Evolutionary conservation across 768 basidiomycete species (phyloP).

Genomic region (Tremella fuciformis): DNA sequence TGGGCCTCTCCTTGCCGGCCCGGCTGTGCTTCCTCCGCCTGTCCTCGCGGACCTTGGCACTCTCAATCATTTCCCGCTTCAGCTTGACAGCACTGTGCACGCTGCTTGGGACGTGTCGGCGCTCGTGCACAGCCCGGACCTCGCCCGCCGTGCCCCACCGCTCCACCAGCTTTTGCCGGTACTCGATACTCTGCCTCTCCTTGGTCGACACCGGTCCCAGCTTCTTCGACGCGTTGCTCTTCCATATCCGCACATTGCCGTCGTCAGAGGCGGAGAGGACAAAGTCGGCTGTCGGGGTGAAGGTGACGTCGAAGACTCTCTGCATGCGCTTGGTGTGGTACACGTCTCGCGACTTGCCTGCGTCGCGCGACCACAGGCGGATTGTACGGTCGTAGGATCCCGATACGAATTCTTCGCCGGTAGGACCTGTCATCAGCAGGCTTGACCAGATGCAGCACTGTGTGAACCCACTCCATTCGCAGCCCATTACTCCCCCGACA

Average conservation of each 20-base stretch:
- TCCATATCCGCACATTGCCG: conserved; percentile 93
- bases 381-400: conserved; percentile 96
- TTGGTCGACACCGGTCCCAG: conserved; percentile 84
- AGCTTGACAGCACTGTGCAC: conserved; percentile 82
- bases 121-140: conserved; percentile 78
- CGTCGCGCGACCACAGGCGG: conserved; percentile 85
- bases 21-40: conserved; percentile 84
- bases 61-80: conserved; percentile 90
- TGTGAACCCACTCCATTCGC: conserved; percentile 74
- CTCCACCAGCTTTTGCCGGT: conserved; percentile 79
- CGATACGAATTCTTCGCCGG: conserved; percentile 90
- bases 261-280: conserved; percentile 89
- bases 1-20: conserved; percentile 79
- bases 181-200: conserved; percentile 88
- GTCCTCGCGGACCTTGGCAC: conserved; percentile 86
- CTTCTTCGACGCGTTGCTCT: conserved; percentile 85
- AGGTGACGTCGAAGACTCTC: conserved; percentile 84
- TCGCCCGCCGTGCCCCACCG: conserved; percentile 82
- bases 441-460: neutral
- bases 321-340: conserved; percentile 99
- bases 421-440: conserved; percentile 58
- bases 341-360: conserved; percentile 75
- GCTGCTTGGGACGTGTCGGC: conserved; percentile 81
- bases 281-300: conserved; percentile 86
- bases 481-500: conserved; percentile 92